A percentile compares a stretch with the other conserved stretches of the same genome.
phyloP scores from a whole-genome alignment of 352 stramenopile species.

The Bremia lactucae region DNA sequence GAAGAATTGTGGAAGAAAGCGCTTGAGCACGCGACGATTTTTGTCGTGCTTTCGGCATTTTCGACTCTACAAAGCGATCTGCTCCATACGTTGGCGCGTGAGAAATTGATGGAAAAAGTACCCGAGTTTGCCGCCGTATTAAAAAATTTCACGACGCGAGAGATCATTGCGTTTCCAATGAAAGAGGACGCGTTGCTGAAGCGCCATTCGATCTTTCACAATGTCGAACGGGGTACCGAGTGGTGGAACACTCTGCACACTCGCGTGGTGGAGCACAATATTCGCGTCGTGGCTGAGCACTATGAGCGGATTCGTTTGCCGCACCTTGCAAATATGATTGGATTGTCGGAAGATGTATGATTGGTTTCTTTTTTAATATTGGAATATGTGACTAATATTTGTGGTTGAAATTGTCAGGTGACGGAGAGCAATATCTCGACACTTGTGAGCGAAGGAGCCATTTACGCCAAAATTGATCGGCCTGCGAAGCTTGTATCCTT shows the following conservation, averaged over 20 bases:
- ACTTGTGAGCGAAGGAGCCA: constrained; percentile 88
- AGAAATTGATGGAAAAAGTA: constrained; percentile 57
- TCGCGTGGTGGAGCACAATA: constrained; percentile 96
- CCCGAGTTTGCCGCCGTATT: constrained; percentile 52
- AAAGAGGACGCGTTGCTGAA: constrained; percentile 80
- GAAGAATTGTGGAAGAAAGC: constrained; percentile 63
- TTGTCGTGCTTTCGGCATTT: constrained; percentile 61
- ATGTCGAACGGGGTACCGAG: constrained; percentile 52
- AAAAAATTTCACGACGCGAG: constrained; percentile 90
- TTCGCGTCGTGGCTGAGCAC: constrained; percentile 89
- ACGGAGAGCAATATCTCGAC: constrained; percentile 73
- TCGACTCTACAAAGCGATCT: constrained; percentile 76
- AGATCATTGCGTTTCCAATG: constrained; percentile 94
- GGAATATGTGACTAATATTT: constrained; percentile 2
- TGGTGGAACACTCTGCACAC: constrained; percentile 88
- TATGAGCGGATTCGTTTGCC: constrained; percentile 91
- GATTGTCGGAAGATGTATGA: constrained; percentile 82
- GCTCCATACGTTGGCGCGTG: constrained; percentile 47
- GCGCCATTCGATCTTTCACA: constrained; percentile 74
- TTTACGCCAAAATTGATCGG: constrained; percentile 97
- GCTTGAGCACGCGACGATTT: constrained; percentile 66
- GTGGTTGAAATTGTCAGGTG: constrained; percentile 26
- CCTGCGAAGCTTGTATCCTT: constrained; percentile 96
- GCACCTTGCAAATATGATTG: constrained; percentile 91
- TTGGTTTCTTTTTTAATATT: neutral